A percentile compares a stretch with the other conserved stretches of the same genome.
Conservation (phyloP, 2,329 filamentous ascomycete genomes). For the Beauveria australis region DNA sequence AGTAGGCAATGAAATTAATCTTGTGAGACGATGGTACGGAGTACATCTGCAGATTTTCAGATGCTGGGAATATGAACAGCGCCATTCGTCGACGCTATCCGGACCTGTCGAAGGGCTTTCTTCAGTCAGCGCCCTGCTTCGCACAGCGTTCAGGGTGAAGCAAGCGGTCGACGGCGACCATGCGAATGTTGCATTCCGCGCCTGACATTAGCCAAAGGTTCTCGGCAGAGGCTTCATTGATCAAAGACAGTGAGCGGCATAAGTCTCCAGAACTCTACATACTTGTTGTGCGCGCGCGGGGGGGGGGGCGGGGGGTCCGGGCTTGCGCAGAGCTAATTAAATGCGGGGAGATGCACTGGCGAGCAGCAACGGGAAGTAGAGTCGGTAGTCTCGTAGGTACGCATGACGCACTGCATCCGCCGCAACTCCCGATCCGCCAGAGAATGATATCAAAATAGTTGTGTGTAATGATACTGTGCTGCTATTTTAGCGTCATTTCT, state of each 20-base stretch:
- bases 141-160: too few species aligned
- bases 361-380: neutral
- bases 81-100: neutral
- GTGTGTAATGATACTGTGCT: neutral
- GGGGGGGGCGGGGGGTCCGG: too few species aligned
- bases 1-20: neutral
- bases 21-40: neutral
- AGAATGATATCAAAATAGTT: too few species aligned
- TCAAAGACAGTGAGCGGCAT: too few species aligned
- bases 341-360: neutral
- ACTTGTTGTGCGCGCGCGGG: neutral
- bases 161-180: too few species aligned
- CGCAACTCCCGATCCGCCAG: neutral
- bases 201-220: neutral
- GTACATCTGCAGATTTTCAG: neutral
- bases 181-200: neutral
- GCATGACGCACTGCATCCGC: conserved; percentile 2
- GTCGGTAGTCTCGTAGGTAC: neutral
- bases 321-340: neutral
- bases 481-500: neutral
- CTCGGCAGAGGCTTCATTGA: too few species aligned
- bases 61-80: neutral
- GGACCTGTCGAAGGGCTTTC: neutral
- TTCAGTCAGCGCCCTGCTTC: neutral
- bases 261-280: neutral